Evolutionary conservation across 2,329 filamentous ascomycete species (phyloP).

Genomic region (Alternaria viburni): DNA sequence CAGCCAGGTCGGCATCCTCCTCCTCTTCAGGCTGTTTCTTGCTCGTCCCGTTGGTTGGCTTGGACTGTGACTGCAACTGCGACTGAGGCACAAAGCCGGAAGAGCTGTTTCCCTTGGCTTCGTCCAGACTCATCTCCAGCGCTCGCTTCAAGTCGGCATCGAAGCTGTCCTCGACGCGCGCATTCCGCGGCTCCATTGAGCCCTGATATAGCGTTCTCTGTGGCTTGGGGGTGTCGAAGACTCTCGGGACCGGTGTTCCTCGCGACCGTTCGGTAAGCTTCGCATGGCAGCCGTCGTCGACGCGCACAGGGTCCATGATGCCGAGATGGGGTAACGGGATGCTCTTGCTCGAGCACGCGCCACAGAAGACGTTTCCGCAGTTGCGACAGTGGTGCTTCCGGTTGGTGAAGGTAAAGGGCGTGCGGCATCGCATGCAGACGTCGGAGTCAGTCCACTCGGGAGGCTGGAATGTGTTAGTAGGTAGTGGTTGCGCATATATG

Average conservation of each 20-base stretch:
- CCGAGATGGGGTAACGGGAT: constrained; percentile 90
- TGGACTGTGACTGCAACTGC: constrained; percentile 52
- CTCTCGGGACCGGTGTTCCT: constrained; percentile 49
- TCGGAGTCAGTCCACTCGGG: constrained; percentile 98
- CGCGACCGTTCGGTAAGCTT: constrained; percentile 80
- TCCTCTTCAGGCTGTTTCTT: constrained; percentile 67
- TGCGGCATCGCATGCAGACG: constrained; percentile 97
- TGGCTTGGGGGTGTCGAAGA: constrained; percentile 57
- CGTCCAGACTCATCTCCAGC: constrained; percentile 95
- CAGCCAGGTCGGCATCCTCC: constrained; percentile 90
- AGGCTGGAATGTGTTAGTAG: constrained; percentile 62
- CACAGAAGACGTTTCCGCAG: constrained; percentile 96
- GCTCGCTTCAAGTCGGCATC: constrained; percentile 95
- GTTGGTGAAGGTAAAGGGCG: constrained; percentile 95
- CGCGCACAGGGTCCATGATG: constrained; percentile 87
- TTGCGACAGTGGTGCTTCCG: constrained; percentile 98
- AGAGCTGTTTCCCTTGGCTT: constrained; percentile 76
- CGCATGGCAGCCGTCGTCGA: constrained; percentile 93
- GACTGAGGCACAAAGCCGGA: constrained; percentile 74
- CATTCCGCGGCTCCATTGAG: constrained; percentile 88
- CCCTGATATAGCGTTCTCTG: constrained; percentile 69
- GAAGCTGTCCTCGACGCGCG: constrained; percentile 86
- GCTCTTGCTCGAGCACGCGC: constrained; percentile 88
- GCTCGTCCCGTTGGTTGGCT: constrained; percentile 45
- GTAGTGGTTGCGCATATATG: no score